A percentile compares a stretch with the other conserved stretches of the same genome.
phyloP scores from a whole-genome alignment of 177 flowering plant genomes.

The Tripterygium wilfordii region DNA sequence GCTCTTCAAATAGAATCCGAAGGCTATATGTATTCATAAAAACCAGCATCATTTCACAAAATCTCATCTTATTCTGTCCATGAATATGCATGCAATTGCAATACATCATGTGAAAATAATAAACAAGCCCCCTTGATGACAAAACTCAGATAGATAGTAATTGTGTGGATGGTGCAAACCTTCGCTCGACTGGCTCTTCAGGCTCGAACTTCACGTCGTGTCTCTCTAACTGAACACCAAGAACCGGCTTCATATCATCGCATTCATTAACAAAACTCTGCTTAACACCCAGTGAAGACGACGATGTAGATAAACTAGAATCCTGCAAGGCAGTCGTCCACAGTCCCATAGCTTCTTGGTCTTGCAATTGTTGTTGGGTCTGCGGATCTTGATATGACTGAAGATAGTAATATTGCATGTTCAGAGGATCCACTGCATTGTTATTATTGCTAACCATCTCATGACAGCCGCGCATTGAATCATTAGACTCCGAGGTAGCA shows the following conservation, averaged over 20 bases:
- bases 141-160: neutral
- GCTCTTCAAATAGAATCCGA: constrained; percentile 37
- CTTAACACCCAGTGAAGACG: constrained; percentile 6
- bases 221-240: neutral
- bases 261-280: neutral
- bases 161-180: constrained; percentile 11
- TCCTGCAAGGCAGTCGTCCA: constrained; percentile 16
- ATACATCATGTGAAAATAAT: neutral
- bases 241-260: neutral
- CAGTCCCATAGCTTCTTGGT: constrained; percentile 4
- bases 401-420: neutral
- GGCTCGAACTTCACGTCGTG: constrained; percentile 1
- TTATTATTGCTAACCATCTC: too few species aligned
- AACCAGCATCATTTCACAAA: neutral
- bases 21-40: constrained; percentile 11
- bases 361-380: neutral
- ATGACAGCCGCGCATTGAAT: too few species aligned
- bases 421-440: constrained; percentile 11
- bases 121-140: neutral
- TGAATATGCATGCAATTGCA: too few species aligned
- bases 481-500: too few species aligned
- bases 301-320: neutral
- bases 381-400: neutral
- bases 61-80: too few species aligned
- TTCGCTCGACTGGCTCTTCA: constrained; percentile 6